These are phyloP conservation scores for Omphalotus olearius DNA, from an alignment of 1,284 basidiomycete genomes.

Conservation along the genomic window DNA sequence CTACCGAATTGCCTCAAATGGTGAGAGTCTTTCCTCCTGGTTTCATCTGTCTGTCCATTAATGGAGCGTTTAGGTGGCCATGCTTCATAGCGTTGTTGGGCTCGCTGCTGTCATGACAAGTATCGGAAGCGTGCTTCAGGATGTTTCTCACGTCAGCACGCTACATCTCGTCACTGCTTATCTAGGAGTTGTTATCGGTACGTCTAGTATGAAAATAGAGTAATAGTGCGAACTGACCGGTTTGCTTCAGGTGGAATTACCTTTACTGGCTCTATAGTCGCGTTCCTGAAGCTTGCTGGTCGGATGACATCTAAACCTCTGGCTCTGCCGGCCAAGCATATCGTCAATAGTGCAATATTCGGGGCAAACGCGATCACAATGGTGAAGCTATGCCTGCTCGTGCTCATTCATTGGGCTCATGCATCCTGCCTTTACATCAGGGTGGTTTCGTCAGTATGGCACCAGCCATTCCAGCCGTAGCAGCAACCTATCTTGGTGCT, in stretches of 20 bases:
- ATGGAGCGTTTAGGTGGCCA: constrained; percentile 27
- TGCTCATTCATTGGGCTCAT: background rate
- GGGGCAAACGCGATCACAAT: constrained; percentile 67
- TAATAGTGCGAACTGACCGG: background rate
- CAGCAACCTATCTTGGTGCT: constrained; percentile 70
- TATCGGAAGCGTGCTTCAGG: constrained; percentile 72
- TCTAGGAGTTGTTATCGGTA: constrained; percentile 78
- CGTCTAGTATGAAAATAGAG: constrained; percentile 6
- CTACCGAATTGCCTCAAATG: constrained; percentile 82
- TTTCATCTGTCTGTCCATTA: background rate
- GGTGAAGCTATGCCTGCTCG: constrained; percentile 28
- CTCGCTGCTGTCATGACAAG: constrained; percentile 82
- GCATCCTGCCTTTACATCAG: background rate
- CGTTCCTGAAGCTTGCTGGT: constrained; percentile 81
- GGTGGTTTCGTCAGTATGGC: constrained; percentile 65
- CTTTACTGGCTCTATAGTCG: constrained; percentile 83
- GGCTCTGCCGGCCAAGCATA: constrained; percentile 68
- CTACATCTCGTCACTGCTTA: constrained; percentile 81
- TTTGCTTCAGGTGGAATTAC: constrained; percentile 55
- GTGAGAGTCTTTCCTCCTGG: constrained; percentile 33
- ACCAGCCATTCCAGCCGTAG: constrained; percentile 65
- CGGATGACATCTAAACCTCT: constrained; percentile 73
- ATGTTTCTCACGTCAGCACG: constrained; percentile 58
- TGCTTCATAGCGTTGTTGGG: constrained; percentile 76
- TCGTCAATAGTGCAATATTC: constrained; percentile 67